These are phyloP conservation scores for Panicum virgatum DNA, from an alignment of 202 grass and related monocot genomes.

Conservation along the genomic window DNA sequence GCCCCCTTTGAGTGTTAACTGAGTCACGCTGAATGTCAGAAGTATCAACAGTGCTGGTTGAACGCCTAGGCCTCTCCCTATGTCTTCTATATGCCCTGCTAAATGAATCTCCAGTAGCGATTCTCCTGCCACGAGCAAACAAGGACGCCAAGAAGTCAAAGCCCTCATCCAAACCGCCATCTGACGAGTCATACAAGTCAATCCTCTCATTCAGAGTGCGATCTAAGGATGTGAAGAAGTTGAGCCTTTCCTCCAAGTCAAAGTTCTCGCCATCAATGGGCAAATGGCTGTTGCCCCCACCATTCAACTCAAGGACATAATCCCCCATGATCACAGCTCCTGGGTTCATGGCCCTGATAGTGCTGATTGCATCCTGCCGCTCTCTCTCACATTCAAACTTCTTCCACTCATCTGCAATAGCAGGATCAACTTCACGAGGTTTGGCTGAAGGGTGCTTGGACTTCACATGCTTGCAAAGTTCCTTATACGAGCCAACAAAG, in stretches of 20 bases:
- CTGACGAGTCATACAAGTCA: slow-evolving; percentile 48
- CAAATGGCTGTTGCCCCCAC: slow-evolving; percentile 39
- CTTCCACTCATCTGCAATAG: slow-evolving; percentile 66
- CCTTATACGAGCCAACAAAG: slow-evolving; percentile 70
- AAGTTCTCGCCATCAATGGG: slow-evolving; percentile 40
- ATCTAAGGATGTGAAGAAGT: slow-evolving; percentile 60
- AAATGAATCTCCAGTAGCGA: slow-evolving; percentile 39
- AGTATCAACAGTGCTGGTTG: slow-evolving; percentile 22
- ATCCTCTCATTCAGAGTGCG: slow-evolving; percentile 53
- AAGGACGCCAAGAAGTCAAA: slow-evolving; percentile 56
- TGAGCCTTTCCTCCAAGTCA: slow-evolving; percentile 51
- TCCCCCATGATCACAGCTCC: slow-evolving; percentile 73
- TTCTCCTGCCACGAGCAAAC: slow-evolving; percentile 48
- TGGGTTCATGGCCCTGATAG: slow-evolving; percentile 61
- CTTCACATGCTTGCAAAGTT: slow-evolving; percentile 73
- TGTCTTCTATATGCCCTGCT: slow-evolving; percentile 48
- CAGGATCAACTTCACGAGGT: slow-evolving; percentile 74
- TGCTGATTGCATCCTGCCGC: slow-evolving; percentile 76
- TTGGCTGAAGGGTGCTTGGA: slow-evolving; percentile 56
- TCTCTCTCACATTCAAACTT: slow-evolving; percentile 72
- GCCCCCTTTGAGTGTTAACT: slow-evolving; percentile 33
- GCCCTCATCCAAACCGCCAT: slow-evolving; percentile 46
- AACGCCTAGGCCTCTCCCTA: slow-evolving; percentile 47
- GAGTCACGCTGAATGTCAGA: slow-evolving; percentile 46
- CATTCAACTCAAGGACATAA: slow-evolving; percentile 78